Base-by-base conservation (phyloP, 192 early-diverging fungal species). In the Allomyces macrogynus region DNA sequence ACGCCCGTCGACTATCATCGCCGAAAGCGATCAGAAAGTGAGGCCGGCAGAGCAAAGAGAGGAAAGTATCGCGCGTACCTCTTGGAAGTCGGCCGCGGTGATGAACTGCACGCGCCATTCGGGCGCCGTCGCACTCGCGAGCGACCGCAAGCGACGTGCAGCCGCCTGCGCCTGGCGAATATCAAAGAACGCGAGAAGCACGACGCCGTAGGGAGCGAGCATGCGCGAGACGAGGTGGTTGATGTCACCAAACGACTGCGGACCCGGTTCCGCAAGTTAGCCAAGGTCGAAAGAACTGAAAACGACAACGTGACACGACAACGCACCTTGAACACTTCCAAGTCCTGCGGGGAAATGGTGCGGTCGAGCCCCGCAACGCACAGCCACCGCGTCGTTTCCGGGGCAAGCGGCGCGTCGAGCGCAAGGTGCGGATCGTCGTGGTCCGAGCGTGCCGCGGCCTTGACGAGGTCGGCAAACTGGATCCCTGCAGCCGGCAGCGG, bases 151-250 rank as follows among this genome's bases (percentile, higher is more conserved):
- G 57, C 24, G 61, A 63, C 62, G 57, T 8, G 64, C 64, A 1
- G 76, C 78, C 23, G 16, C 43, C 60, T 70, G 65, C 0, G 78
- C 72, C 32, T 78, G 72, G 16, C 71, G 61, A 16, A 80, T 68
- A 49, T 78, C 74, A 63, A 70, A 80, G 64, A 76, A 80, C 69
- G 73, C 77, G 43, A 78, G 65, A 22, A 78, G 68, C 22, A 74
- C 63, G n/a, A 70, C 60, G 5, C 71, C 70, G 43, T 70, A 65
- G 18, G 66, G 68, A 11, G 62, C 62, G 20, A 72, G 64, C 49
- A 63, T 71, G 16, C 70, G 64, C 5, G 72, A 67, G 60, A 76
- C 75, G 12, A 71, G 64, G n/a, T 72, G 68, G 26, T 68, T 68
- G 24, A 78, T 62, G 42, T 75, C 74, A 10, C 78, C 78, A 61